Evolutionary conservation across 352 stramenopile species (phyloP), one percentile per base, ranked within the genome.

Genomic region (Globisporangium rhizosaccharum): DNA sequence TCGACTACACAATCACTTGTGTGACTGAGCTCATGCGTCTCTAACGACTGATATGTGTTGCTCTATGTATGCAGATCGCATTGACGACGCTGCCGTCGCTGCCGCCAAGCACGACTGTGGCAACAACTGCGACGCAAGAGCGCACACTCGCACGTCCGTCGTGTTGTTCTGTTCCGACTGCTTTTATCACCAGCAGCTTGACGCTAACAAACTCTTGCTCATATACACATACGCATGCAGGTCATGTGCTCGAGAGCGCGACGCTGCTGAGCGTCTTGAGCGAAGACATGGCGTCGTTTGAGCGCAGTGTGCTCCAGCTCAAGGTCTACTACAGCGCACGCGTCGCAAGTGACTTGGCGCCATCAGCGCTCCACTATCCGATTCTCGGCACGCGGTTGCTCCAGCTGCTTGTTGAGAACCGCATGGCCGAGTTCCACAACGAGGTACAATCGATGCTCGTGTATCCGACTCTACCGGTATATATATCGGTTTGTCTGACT

Each of bases 401-500:
- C 49, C 90, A 96, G 59, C 61, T 97, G 18, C 75, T 97, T 11
- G 90, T 97, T 26, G 88, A 97, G 67, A 96, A 96, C 70, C 83
- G 86, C 61, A 94, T 97, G 82, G 88, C 87, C 46, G 90, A 97
- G 63, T 97, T 97, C 68, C 89, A 97, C 83, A 96, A 92, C 57
- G 87, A 97, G 69, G 76, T 87, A 53, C 10, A 51, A 18, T 10
- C 4, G 17, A 46, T n/a, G 41, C 41, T 20, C 18, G 20, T 20
- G 41, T 47, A 47, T 47, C 41, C 15, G 14, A 47, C 18, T 10
- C 20, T 14, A 47, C 18, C 49, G 36, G 14, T 23, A 20, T 48
- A 7, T 41, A 18, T 9, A 10, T 26, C 18, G 28, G 28, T 49
- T 53, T 15, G 14, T 50, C 10, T 48, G 15, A 3, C 10, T 39